Conservation (phyloP, 2,329 filamentous ascomycete genomes). For the Mariannaea elegans region DNA sequence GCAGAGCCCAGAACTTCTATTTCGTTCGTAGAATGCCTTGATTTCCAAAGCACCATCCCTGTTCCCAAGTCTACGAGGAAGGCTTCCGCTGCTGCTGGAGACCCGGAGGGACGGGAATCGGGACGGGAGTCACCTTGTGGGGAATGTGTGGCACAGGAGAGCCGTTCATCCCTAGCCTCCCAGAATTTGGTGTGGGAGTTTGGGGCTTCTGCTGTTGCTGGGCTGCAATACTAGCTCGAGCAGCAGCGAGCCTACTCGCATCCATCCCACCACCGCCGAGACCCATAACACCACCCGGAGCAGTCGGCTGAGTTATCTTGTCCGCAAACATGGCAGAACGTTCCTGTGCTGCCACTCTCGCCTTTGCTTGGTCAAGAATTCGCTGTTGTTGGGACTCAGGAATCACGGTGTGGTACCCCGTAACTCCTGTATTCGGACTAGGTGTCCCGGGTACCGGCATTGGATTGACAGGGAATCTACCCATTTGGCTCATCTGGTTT, state of each 20-base stretch:
- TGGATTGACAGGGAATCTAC: constrained; percentile 46
- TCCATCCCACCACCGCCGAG: constrained; percentile 39
- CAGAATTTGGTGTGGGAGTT: constrained; percentile 44
- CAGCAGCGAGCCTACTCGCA: constrained; percentile 43
- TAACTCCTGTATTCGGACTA: constrained; percentile 49
- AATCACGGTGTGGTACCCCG: constrained; percentile 60
- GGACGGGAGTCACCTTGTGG: constrained; percentile 56
- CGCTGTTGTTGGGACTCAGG: constrained; percentile 60
- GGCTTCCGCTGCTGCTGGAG: constrained; percentile 45
- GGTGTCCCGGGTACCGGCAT: constrained; percentile 40
- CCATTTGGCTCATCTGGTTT: constrained; percentile 45
- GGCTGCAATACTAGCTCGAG: constrained; percentile 48
- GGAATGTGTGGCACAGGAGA: constrained; percentile 46
- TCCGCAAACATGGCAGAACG: constrained; percentile 52
- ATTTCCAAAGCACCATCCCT: constrained; percentile 18
- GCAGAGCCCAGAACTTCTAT: not conserved
- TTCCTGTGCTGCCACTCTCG: constrained; percentile 56
- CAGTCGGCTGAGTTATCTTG: constrained; percentile 46
- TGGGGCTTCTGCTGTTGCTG: constrained; percentile 49
- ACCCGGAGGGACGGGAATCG: constrained; percentile 53
- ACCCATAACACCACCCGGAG: constrained; percentile 44
- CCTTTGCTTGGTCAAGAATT: constrained; percentile 61
- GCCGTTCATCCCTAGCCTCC: constrained; percentile 46
- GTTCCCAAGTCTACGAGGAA: constrained; percentile 27
- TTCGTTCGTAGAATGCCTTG: not conserved